phyloP scores from a whole-genome alignment of 2,329 filamentous ascomycete species.

The Hypoxylon sp. region DNA sequence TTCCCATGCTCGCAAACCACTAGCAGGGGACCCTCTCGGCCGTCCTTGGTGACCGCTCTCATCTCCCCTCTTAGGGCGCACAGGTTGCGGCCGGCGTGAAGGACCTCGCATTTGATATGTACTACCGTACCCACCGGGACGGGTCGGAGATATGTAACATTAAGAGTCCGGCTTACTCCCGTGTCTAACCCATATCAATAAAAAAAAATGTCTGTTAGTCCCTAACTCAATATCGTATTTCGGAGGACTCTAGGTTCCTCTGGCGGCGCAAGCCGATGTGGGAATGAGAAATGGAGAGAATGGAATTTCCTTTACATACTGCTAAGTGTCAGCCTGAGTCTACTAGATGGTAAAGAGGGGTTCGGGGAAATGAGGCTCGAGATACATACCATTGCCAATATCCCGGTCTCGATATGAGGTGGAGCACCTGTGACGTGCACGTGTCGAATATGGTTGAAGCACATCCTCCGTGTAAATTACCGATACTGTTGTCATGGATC shows the following conservation, averaged over 20 bases:
- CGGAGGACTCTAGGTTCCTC: not conserved
- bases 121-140: conserved; percentile 64
- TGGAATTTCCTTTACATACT: not conserved
- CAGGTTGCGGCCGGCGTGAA: conserved; percentile 63
- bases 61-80: conserved; percentile 64
- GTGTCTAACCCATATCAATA: conserved; percentile 51
- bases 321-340: not conserved
- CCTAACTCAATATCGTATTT: not conserved
- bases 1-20: conserved; percentile 69
- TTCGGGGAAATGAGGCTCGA: not conserved
- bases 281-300: not conserved
- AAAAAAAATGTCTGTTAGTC: not conserved
- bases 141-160: conserved; percentile 77
- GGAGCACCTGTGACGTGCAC: conserved; percentile 72
- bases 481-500: conserved; percentile 67
- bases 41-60: conserved; percentile 56
- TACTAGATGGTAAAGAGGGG: not conserved
- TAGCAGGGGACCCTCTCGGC: conserved; percentile 59
- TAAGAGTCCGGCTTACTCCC: conserved; percentile 76
- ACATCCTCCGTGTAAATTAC: conserved; percentile 74
- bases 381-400: conserved; percentile 65
- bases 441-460: conserved; percentile 78
- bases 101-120: conserved; percentile 63
- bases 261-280: not conserved
- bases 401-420: conserved; percentile 70